Base-by-base conservation (phyloP, 345 rosid species). In the Balakata baccata region DNA sequence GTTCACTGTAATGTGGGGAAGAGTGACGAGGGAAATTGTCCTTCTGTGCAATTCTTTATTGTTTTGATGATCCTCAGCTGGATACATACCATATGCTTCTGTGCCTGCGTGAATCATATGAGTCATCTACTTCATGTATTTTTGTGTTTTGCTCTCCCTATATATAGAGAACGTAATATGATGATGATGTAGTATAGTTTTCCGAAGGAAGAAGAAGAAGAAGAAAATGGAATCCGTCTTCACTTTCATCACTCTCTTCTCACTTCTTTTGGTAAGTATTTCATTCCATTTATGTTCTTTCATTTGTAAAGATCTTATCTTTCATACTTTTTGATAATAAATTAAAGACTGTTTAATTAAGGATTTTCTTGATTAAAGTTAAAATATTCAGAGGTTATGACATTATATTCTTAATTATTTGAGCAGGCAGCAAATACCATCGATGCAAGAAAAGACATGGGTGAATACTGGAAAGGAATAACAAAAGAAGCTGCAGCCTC, bases 381-480 rank as follows among this genome's bases (percentile, higher is more conserved):
- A 29, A 29, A 29, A 29, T 29, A 29, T 29, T 6, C 12, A 18
- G 17, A 7, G 6, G 56, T 51, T 51, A 51, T 16, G 17, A 14
- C n/a, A n/a, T n/a, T n/a, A n/a, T 51, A 2, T 18, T 13, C 6
- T 13, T 3, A 18, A 22, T 54, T 16, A 22, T 54, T 16, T 6
- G 3, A 17, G 39, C 73, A 74, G 84, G 12, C 77, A 37, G 58
- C 72, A 10, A 57, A 9, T 38, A 47, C 46, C 1, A 64, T 57
- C 51, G 17, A 51, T 72, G 82, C 74, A 38, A 69, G 84, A 41
- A 78, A 75, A 79, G 85, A 79, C 50, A 75, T 11, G 7, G 78
- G 85, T 3, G 83, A 72, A 39, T 79, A 79, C 49, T 77, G 81
- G 85, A 76, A 63, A 34, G 70, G 5, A 47, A 66, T 75, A 3